Base-by-base conservation (phyloP, 2,329 filamentous ascomycete genomes). In the Fusarium sp. region DNA sequence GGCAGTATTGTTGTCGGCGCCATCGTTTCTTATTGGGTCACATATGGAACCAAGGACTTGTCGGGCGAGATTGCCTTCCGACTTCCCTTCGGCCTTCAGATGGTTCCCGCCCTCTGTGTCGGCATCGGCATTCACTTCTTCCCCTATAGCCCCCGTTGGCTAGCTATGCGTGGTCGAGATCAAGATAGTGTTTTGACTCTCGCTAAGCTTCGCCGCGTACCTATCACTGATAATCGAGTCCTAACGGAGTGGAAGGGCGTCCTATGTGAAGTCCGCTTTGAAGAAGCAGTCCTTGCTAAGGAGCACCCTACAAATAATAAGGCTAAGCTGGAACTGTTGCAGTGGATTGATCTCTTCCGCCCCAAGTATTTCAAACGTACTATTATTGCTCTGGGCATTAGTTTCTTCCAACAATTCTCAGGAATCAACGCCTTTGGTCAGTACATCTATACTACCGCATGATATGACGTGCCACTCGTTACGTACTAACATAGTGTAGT, bases 1-100 rank as follows among this genome's bases (percentile, higher is more conserved):
- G n/a, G 11, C 16, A 55, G 52, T 37, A 57, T 47, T 7, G 74
- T 75, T 27, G 66, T 86, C 4, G 84, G 85, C 2, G 81, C 83
- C 3, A 78, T 82, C 8, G 78, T 87, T 11, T 83, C 86, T 1
- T 89, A 83, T 71, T 89, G 85, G 83, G 86, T 86, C 37, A 85
- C 84, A 0, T 89, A 87, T 60, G 86, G 82, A 1, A 88, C 85
- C 1, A 76, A 79, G 7, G 78, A 80, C 64, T 81, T 86, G 41
- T 63, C 76, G 0, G 73, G 79, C 34, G 80, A 84, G 68, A 79
- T 78, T 74, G 76, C 84, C 4, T 86, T 82, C 71, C 78, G 84
- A 7, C 76, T 87, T 0, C 85, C 85, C 0, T 85, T 85, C 60
- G 76, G 81, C 4, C 75, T 86, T 7, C 85, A 87, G 60, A 73